Conservation (phyloP, 495 filamentous ascomycete species). For the Hypoxylon cercidicola region DNA sequence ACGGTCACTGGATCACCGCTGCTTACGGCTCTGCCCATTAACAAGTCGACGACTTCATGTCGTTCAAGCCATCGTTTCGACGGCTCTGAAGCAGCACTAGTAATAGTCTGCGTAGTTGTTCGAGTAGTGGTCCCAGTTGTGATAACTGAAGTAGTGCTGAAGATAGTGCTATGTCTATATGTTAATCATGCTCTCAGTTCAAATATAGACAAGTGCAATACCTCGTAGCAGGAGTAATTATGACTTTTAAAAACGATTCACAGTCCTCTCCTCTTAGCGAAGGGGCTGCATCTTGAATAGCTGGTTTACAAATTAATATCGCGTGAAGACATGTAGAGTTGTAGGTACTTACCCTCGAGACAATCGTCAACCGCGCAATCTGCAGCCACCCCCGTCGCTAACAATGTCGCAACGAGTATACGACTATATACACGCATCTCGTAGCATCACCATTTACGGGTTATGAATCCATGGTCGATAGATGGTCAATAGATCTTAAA, state of each 20-base stretch:
- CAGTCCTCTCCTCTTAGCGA: constrained; percentile 42
- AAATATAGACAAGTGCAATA: background rate
- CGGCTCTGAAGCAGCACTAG: constrained; percentile 9
- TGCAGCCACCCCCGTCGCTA: constrained; percentile 17
- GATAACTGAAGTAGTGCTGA: constrained; percentile 7
- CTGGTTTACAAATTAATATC: constrained; percentile 22
- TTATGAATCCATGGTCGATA: constrained; percentile 10
- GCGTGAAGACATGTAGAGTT: background rate
- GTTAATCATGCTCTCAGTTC: background rate
- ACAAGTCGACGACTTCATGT: constrained; percentile 15
- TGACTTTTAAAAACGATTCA: constrained; percentile 39
- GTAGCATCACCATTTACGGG: constrained; percentile 5
- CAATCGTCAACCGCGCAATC: constrained; percentile 34
- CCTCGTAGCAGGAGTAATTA: constrained; percentile 41
- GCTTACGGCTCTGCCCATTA: constrained; percentile 13
- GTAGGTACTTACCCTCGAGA: constrained; percentile 34
- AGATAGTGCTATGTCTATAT: constrained; percentile 7
- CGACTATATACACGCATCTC: constrained; percentile 20
- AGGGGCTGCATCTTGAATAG: constrained; percentile 23
- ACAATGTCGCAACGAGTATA: constrained; percentile 5
- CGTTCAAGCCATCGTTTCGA: constrained; percentile 13
- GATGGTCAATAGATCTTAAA: constrained; percentile 5
- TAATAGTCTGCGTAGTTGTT: constrained; percentile 12
- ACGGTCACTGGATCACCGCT: constrained; percentile 23
- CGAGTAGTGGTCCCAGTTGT: constrained; percentile 12